A percentile compares a stretch with the other conserved stretches of the same genome.
Evolutionary conservation across 2,329 filamentous ascomycete genomes (phyloP).

Genomic region (Coniochaeta pulveracea): DNA sequence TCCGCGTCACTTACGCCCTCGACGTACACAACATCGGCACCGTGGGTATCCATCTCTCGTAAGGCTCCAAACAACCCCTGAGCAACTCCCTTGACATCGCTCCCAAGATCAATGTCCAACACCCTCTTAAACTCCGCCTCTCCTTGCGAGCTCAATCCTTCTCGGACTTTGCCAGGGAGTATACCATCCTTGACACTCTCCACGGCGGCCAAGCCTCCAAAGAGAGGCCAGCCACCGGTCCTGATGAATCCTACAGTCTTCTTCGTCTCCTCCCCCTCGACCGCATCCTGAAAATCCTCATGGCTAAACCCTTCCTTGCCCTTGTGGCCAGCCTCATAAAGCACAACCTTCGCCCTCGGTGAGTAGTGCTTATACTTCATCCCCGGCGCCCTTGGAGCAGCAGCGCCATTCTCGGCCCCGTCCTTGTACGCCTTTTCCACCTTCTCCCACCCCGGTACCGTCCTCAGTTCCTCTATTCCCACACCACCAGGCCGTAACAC

Average conservation of each 20-base stretch:
- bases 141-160: constrained; percentile 22
- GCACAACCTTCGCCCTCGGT: constrained; percentile 72
- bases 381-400: constrained; percentile 73
- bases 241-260: constrained; percentile 40
- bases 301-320: constrained; percentile 6
- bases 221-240: constrained; percentile 39
- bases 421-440: constrained; percentile 73
- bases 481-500: constrained; percentile 82
- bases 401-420: constrained; percentile 47
- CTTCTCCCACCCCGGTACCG: constrained; percentile 69
- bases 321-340: constrained; percentile 54
- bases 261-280: constrained; percentile 8
- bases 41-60: constrained; percentile 68
- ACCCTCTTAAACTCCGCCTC: constrained; percentile 26
- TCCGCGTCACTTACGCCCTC: constrained; percentile 75
- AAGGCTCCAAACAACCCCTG: constrained; percentile 81
- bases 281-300: constrained; percentile 6
- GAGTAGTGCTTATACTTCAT: constrained; percentile 99
- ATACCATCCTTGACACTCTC: constrained; percentile 14
- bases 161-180: constrained; percentile 16
- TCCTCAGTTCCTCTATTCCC: constrained; percentile 65
- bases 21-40: constrained; percentile 76
- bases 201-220: constrained; percentile 24
- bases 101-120: constrained; percentile 65
- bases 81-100: constrained; percentile 62